Conservation (phyloP, 495 filamentous ascomycete genomes). For the Neurospora africana region DNA sequence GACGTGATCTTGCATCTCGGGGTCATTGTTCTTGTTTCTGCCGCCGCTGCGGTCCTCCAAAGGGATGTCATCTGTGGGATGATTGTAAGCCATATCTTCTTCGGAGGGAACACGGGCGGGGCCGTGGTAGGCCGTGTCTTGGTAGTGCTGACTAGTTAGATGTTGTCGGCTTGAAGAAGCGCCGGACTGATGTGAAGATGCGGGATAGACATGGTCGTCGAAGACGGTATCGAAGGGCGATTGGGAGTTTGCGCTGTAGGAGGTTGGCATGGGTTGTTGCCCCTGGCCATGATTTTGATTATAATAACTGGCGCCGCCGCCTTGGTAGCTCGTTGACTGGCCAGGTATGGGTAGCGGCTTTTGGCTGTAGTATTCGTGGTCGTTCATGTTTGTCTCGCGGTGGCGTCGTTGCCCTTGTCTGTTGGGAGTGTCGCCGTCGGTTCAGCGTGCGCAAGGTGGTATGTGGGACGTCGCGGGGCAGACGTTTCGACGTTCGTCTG, state of each 20-base stretch:
- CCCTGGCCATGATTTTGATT: conserved; percentile 8
- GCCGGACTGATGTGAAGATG: conserved; percentile 27
- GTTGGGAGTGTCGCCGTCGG: background rate
- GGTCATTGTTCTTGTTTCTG: conserved; percentile 20
- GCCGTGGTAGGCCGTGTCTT: conserved; percentile 48
- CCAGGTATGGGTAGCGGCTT: conserved; percentile 29
- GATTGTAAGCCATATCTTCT: conserved; percentile 27
- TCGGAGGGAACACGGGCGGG: conserved; percentile 27
- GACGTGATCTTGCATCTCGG: conserved; percentile 41
- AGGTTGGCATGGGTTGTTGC: conserved; percentile 14
- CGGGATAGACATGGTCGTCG: conserved; percentile 52
- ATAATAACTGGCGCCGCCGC: conserved; percentile 29
- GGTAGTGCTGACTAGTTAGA: conserved; percentile 38
- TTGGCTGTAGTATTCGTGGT: conserved; percentile 69
- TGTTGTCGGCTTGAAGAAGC: conserved; percentile 28
- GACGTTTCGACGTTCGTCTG: background rate
- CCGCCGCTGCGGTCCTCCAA: conserved; percentile 39
- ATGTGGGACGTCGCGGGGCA: background rate
- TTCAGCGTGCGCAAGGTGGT: background rate
- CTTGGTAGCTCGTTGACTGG: conserved; percentile 13
- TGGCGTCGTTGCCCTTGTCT: background rate
- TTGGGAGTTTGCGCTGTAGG: conserved; percentile 18
- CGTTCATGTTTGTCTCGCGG: conserved; percentile 48
- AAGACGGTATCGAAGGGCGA: conserved; percentile 49
- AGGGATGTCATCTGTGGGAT: conserved; percentile 54